Percentiles rank a stretch among this genome's conserved stretches.
Evolutionary conservation across 2,329 filamentous ascomycete species (phyloP).

Genomic region (Amesomyces nigricolor): DNA sequence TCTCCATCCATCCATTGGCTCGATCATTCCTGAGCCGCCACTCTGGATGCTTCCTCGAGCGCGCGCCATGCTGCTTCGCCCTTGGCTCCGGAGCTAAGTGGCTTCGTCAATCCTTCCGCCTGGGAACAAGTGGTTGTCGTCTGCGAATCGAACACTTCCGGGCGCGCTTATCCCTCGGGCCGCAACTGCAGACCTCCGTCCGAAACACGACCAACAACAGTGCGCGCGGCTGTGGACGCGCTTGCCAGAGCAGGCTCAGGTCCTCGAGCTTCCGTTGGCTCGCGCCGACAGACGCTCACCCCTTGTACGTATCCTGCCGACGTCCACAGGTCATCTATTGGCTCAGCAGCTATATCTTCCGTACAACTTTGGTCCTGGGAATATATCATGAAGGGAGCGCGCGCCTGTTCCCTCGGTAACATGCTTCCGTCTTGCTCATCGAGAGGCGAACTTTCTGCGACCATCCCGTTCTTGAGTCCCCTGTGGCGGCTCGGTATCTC

Average conservation of each 20-base stretch:
- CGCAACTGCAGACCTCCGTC: constrained; percentile 1
- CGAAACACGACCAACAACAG: constrained; percentile 15
- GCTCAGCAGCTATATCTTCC: constrained; percentile 4
- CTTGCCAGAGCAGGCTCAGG: constrained; percentile 14
- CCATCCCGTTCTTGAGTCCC: neutral
- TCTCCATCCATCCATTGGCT: constrained; percentile 5
- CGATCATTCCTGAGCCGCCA: constrained; percentile 1
- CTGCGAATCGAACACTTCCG: constrained; percentile 3
- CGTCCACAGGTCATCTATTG: constrained; percentile 17
- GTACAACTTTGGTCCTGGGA: constrained; percentile 8
- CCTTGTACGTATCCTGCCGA: constrained; percentile 8
- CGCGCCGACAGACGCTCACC: neutral
- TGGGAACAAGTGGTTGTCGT: constrained; percentile 8
- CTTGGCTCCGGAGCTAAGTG: neutral
- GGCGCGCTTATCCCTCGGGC: constrained; percentile 20
- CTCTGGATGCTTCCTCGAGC: constrained; percentile 15
- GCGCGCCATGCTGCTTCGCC: constrained; percentile 20
- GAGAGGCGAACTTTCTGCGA: constrained; percentile 6
- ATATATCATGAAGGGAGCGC: constrained; percentile 21
- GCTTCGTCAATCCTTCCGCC: neutral
- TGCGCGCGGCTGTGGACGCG: constrained; percentile 26
- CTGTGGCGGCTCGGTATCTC: neutral
- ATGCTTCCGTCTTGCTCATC: constrained; percentile 4
- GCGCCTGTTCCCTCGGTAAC: constrained; percentile 24
- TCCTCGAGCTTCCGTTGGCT: constrained; percentile 21